These are phyloP conservation scores for Arthrobotrys conoides DNA, from an alignment of 2,329 filamentous ascomycete genomes.

Conservation along the genomic window DNA sequence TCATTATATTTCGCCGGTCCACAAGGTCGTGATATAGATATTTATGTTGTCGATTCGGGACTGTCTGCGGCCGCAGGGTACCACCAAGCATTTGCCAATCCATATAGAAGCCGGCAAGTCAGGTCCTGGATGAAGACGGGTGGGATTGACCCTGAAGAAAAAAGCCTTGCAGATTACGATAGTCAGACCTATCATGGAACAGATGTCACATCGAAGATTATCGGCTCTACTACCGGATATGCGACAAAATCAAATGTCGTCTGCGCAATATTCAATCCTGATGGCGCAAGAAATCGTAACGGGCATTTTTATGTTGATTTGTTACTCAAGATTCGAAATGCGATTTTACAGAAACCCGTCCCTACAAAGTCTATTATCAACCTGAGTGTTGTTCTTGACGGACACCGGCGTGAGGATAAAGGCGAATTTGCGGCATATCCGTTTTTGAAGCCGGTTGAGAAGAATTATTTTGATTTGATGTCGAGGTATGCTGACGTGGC, in stretches of 20 bases:
- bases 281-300: neutral
- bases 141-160: neutral
- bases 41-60: slow-evolving; percentile 45
- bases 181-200: neutral
- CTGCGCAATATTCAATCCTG: neutral
- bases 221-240: slow-evolving; percentile 21
- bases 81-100: slow-evolving; percentile 13
- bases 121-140: slow-evolving; percentile 17
- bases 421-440: neutral
- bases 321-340: slow-evolving; percentile 7
- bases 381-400: neutral
- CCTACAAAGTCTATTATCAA: slow-evolving; percentile 12
- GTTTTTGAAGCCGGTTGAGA: neutral
- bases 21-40: slow-evolving; percentile 30
- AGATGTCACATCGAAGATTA: slow-evolving; percentile 21
- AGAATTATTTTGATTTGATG: neutral
- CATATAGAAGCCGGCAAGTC: neutral
- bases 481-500: slow-evolving; percentile 15
- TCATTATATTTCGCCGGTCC: neutral
- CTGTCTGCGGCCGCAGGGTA: neutral
- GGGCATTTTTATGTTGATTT: neutral
- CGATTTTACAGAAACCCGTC: neutral
- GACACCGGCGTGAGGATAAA: neutral
- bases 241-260: slow-evolving; percentile 27
- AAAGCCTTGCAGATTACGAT: neutral